These are phyloP conservation scores for Blastomyces gilchristii DNA, from an alignment of 2,329 filamentous ascomycete species.

Conservation along the genomic window DNA sequence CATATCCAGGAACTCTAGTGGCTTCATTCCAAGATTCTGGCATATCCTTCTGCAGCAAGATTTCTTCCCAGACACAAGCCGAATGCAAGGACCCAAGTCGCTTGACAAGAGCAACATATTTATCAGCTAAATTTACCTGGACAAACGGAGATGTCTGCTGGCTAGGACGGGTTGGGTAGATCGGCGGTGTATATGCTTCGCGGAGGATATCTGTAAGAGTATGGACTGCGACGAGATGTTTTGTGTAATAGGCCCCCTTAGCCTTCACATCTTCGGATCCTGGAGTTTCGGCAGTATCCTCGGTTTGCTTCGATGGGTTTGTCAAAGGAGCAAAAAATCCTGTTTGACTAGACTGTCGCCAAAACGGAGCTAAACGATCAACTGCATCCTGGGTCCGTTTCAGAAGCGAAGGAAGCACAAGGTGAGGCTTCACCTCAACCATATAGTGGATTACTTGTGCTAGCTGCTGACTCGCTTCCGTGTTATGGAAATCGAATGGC, in stretches of 20 bases:
- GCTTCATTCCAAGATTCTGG: conserved; percentile 50
- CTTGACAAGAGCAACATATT: conserved; percentile 63
- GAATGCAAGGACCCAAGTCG: conserved; percentile 68
- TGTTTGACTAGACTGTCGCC: conserved; percentile 40
- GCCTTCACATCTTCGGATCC: conserved; percentile 33
- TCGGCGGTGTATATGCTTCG: conserved; percentile 57
- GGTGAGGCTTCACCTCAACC: conserved; percentile 67
- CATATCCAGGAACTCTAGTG: conserved; percentile 33
- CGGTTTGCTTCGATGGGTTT: conserved; percentile 16
- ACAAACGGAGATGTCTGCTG: conserved; percentile 55
- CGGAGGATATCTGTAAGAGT: conserved; percentile 65
- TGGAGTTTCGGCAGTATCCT: conserved; percentile 14
- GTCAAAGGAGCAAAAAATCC: conserved; percentile 64
- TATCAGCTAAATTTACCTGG: conserved; percentile 72
- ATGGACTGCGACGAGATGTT: conserved; percentile 66
- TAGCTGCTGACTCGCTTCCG: conserved; percentile 57
- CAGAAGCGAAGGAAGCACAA: conserved; percentile 72
- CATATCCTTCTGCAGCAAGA: conserved; percentile 60
- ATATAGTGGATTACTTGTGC: conserved; percentile 65
- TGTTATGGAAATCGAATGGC: conserved; percentile 60
- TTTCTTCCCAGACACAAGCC: conserved; percentile 75
- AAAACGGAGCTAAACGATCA: conserved; percentile 56
- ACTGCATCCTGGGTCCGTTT: conserved; percentile 61
- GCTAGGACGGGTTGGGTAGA: conserved; percentile 53
- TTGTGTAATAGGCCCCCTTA: conserved; percentile 66